Base-by-base conservation (phyloP, 2,329 filamentous ascomycete genomes). In the Pestalotiopsis sp. region DNA sequence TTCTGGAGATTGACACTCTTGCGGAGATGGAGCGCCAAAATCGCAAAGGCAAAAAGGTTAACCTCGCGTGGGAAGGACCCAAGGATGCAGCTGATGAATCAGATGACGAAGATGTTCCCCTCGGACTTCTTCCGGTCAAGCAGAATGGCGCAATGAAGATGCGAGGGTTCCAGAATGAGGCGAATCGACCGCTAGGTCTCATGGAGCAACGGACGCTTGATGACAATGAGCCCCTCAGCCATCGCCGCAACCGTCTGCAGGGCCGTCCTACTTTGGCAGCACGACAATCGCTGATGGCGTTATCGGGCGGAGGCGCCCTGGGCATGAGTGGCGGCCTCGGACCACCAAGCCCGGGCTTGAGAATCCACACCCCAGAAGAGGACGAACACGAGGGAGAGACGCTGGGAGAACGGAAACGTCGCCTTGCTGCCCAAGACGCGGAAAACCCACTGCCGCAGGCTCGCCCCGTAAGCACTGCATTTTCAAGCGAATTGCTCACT, bases 1-100 rank as follows among this genome's bases (percentile, higher is more conserved):
- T 99, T 4, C 85, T 99, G 1, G 90, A 99, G 77, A 87, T 98
- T 73, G 95, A 99, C 76, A 92, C 94, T 0, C 93, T 98, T 36
- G 93, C 93, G 25, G 93, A 98, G 79, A 87, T 94, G 27, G 93
- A 97, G 78, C 91, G 91, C 73, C 90, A 91, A 72, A 87, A 92
- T 36, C 89, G 95, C 49, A 88, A 91, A 74, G 87, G 88, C 68
- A 93, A 92, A 76, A 92, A 91, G 69, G 90, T 97, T 41, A 93
- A 93, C 69, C 85, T 99, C 41, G 96, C 95, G 1, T 99, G 96
- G 96, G 95, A 98, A 80, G 84, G 74, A 23, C 75, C 77, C 11
- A 72, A 69, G 65, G 20, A 69, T 52, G 70, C 67, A 59, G 71
- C 69, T 63, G 71, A 75, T 13, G 72, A 76, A 36, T 73, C 75